Percentiles rank a stretch among this genome's conserved stretches.
Conservation (phyloP, 805 yeast species). For the Cyberlindnera mycetangii region DNA sequence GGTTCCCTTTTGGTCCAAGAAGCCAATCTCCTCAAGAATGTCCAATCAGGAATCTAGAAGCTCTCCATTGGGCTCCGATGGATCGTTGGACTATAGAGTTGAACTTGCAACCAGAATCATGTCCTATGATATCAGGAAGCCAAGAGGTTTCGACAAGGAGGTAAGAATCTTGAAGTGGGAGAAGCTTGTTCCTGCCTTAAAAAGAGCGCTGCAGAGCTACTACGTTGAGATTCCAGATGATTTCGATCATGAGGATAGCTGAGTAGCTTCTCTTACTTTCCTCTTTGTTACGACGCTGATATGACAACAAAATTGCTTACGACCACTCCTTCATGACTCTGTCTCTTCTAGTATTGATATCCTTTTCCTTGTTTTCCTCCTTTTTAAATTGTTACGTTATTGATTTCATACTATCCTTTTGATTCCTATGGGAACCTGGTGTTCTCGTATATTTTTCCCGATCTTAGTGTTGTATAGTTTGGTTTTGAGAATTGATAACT, state of each 20-base stretch:
- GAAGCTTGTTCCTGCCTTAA: slow-evolving; percentile 54
- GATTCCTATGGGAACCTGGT: background rate
- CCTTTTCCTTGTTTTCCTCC: background rate
- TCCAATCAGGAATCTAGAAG: slow-evolving; percentile 14
- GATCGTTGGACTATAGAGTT: slow-evolving; percentile 35
- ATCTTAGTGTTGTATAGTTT: background rate
- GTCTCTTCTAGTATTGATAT: background rate
- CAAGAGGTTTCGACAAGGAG: slow-evolving; percentile 68
- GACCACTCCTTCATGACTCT: background rate
- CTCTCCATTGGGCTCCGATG: slow-evolving; percentile 25
- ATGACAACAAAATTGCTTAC: background rate
- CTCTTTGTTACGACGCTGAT: background rate
- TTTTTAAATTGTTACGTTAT: too few species aligned
- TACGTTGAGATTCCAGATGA: slow-evolving; percentile 52
- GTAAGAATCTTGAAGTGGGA: slow-evolving; percentile 63
- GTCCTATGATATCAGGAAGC: slow-evolving; percentile 60
- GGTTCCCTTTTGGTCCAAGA: slow-evolving; percentile 66
- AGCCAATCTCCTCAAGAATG: slow-evolving; percentile 46
- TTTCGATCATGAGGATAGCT: slow-evolving; percentile 3
- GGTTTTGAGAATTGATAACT: background rate
- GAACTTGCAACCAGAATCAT: slow-evolving; percentile 64
- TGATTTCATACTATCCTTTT: too few species aligned
- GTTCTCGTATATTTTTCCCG: background rate
- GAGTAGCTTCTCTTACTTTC: too few species aligned
- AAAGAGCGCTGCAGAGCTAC: slow-evolving; percentile 63